phyloP scores from a whole-genome alignment of 345 rosid genomes.

The Gossypium turneri region DNA sequence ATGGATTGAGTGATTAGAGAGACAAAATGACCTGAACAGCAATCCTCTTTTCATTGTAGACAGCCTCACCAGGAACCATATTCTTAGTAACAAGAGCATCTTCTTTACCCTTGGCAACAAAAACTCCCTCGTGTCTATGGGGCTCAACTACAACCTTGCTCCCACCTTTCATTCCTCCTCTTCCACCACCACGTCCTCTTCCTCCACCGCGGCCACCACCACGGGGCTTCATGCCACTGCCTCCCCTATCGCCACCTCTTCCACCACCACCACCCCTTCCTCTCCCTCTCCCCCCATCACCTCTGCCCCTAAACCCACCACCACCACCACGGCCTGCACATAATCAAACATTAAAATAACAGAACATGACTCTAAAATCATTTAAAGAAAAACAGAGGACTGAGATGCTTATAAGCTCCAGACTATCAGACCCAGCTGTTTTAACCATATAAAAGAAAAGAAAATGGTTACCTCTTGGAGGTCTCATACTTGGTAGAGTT shows the following conservation, averaged over 20 bases:
- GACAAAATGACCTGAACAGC: constrained; percentile 60
- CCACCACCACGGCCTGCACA: constrained; percentile 44
- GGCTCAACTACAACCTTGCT: constrained; percentile 83
- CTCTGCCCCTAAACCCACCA: constrained; percentile 38
- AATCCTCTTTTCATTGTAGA: constrained; percentile 86
- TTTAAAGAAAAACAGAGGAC: background rate
- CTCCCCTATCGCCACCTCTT: constrained; percentile 37
- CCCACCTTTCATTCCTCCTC: constrained; percentile 90
- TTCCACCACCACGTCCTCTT: constrained; percentile 31
- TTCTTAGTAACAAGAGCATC: constrained; percentile 92
- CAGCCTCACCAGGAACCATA: constrained; percentile 91
- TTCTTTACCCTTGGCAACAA: constrained; percentile 88
- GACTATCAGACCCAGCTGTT: background rate
- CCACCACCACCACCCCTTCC: constrained; percentile 37
- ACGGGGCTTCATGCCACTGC: constrained; percentile 34
- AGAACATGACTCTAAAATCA: background rate
- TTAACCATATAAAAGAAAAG: background rate
- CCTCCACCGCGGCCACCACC: constrained; percentile 34
- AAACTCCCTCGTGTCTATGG: constrained; percentile 83
- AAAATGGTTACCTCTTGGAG: constrained; percentile 36
- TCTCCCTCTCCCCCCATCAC: constrained; percentile 33
- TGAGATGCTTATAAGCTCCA: background rate
- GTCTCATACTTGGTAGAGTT: constrained; percentile 26
- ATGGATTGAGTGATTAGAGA: background rate
- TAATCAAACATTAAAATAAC: background rate